phyloP scores from a whole-genome alignment of 164 flowering plant genomes.

The Houttuynia cordata region DNA sequence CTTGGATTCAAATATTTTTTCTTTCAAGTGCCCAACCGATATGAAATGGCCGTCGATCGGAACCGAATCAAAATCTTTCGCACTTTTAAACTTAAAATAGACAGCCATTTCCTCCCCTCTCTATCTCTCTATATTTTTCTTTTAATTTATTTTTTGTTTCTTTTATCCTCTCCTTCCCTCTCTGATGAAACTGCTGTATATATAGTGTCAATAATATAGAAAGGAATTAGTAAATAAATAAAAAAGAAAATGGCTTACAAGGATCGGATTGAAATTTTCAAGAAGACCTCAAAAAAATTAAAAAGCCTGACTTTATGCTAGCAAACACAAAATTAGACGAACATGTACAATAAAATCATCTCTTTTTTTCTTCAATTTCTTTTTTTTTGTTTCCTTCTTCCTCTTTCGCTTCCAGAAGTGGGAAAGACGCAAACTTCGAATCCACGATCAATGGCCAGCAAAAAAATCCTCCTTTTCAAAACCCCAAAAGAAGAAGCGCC shows the following conservation, averaged over 20 bases:
- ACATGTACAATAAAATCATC: neutral
- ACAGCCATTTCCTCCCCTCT: constrained; percentile 49
- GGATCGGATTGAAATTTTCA: neutral
- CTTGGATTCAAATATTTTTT: constrained; percentile 95
- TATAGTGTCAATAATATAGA: neutral
- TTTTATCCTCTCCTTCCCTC: no score
- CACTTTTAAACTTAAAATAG: constrained; percentile 98
- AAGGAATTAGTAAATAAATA: no score
- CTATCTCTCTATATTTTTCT: neutral
- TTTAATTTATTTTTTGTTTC: neutral
- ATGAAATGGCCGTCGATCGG: constrained; percentile 92
- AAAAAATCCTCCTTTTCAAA: neutral
- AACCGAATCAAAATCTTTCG: constrained; percentile 90
- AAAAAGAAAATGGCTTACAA: neutral
- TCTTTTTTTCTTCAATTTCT: neutral
- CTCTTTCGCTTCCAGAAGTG: neutral
- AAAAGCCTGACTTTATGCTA: neutral
- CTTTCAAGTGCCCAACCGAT: constrained; percentile 81
- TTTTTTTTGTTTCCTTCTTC: neutral
- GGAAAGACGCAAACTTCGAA: neutral
- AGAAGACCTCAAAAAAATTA: neutral
- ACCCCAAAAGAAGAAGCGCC: neutral
- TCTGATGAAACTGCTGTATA: no score
- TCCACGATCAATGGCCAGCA: neutral
- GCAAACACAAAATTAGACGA: neutral